These are phyloP conservation scores for Aureobasidium sp. DNA, from an alignment of 2,329 filamentous ascomycete species.

Conservation along the genomic window DNA sequence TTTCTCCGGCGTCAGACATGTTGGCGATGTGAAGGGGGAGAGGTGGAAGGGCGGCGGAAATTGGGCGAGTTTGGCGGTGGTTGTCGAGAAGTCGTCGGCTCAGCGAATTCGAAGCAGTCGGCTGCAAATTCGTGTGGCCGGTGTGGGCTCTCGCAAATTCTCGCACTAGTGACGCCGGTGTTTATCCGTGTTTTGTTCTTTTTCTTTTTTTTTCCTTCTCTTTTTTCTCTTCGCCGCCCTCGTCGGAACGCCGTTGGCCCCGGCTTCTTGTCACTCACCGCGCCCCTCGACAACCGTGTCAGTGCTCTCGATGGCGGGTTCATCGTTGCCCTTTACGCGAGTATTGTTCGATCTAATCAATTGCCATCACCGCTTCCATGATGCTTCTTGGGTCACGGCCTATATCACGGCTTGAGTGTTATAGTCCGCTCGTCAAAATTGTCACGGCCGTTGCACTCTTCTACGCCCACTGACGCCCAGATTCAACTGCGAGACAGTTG, in stretches of 20 bases:
- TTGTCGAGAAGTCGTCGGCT: conserved; percentile 15
- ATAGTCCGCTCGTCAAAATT: too few relatives aligned
- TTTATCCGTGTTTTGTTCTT: not conserved
- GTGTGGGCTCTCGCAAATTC: conserved; percentile 1
- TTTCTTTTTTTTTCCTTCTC: too few relatives aligned
- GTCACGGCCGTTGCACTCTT: not conserved
- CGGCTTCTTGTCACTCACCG: too few relatives aligned
- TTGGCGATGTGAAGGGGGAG: conserved; percentile 43
- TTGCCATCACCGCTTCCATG: not conserved
- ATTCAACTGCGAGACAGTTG: conserved; percentile 1
- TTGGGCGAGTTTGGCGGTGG: conserved; percentile 13
- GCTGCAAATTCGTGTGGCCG: not conserved
- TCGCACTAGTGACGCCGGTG: not conserved
- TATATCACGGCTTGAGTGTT: not conserved
- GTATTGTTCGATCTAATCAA: not conserved
- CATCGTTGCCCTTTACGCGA: not conserved
- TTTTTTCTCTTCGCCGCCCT: too few relatives aligned
- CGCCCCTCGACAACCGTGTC: not conserved
- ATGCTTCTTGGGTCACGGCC: not conserved
- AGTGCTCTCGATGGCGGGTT: not conserved
- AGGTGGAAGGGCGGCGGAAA: conserved; percentile 8
- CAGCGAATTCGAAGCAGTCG: not conserved
- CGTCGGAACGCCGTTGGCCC: too few relatives aligned
- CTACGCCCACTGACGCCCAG: not conserved
- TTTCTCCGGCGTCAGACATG: conserved; percentile 94